Percentiles rank a stretch among this genome's conserved stretches.
Conservation (phyloP, 345 rosid genomes). For the Excoecaria cochinchinensis region DNA sequence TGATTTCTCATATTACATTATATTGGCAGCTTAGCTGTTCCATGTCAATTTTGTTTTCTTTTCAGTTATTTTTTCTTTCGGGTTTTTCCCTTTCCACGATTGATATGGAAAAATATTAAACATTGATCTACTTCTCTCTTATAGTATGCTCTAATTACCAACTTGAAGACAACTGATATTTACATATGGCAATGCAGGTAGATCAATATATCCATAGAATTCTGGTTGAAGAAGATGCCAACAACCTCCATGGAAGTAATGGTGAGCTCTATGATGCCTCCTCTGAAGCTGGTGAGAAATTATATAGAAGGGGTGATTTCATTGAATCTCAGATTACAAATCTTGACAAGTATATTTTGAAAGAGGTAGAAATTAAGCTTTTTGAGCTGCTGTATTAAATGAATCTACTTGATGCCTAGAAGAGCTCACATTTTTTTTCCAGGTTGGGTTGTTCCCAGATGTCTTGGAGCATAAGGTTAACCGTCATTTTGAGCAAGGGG, state of each 20-base stretch:
- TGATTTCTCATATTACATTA: slow-evolving; percentile 4
- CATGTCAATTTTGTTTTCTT: neutral
- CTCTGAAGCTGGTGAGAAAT: slow-evolving; percentile 66
- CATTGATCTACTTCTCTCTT: neutral
- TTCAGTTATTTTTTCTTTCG: neutral
- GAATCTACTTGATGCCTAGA: slow-evolving; percentile 3
- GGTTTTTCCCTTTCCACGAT: neutral
- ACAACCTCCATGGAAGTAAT: slow-evolving; percentile 33
- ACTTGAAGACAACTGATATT: slow-evolving; percentile 10
- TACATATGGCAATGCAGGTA: slow-evolving; percentile 47
- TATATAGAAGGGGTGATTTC: slow-evolving; percentile 73
- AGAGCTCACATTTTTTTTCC: slow-evolving; percentile 22
- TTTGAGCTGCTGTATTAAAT: slow-evolving; percentile 5
- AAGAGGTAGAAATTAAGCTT: slow-evolving; percentile 41
- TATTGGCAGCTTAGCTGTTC: slow-evolving; percentile 12
- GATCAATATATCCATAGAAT: slow-evolving; percentile 78
- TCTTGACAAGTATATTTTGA: slow-evolving; percentile 56
- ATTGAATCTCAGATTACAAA: slow-evolving; percentile 59
- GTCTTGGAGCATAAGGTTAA: slow-evolving; percentile 70
- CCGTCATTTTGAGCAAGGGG: slow-evolving; percentile 69
- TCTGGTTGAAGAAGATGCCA: slow-evolving; percentile 80
- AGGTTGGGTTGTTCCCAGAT: slow-evolving; percentile 91
- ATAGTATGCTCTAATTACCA: slow-evolving; percentile 3
- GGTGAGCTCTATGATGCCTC: slow-evolving; percentile 57
- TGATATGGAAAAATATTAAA: too few species aligned